A percentile compares a stretch with the other conserved stretches of the same genome.
Conservation (phyloP, 768 basidiomycete species). For the Termitomyces sp. region DNA sequence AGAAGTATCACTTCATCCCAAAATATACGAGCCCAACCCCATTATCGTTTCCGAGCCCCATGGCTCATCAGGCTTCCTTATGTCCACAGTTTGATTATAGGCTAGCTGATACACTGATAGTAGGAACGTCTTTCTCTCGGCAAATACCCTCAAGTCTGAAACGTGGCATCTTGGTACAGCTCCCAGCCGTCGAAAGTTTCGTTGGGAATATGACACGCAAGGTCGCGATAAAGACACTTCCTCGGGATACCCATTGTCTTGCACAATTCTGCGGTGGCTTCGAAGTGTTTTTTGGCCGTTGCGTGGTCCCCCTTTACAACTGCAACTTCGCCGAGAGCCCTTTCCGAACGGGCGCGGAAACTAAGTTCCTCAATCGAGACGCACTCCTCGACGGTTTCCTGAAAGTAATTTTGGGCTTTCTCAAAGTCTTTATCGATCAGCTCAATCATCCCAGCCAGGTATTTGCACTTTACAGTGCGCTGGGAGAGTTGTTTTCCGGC, state of each 20-base stretch:
- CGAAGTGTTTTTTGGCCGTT: slow-evolving; percentile 1
- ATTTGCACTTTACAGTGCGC: not conserved
- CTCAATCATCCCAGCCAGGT: slow-evolving; percentile 4
- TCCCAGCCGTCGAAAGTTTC: slow-evolving; percentile 5
- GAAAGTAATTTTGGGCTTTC: not conserved
- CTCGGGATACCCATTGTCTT: slow-evolving; percentile 1
- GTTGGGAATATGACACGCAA: not conserved
- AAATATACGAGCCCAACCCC: too few species aligned
- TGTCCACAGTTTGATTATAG: too few species aligned
- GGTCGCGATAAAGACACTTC: not conserved
- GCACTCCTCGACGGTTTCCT: not conserved
- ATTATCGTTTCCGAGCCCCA: too few species aligned
- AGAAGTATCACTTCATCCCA: too few species aligned
- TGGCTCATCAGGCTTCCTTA: too few species aligned
- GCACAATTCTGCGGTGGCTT: not conserved
- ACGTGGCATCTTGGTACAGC: not conserved
- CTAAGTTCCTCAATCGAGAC: not conserved
- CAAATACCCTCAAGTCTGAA: not conserved
- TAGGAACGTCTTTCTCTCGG: too few species aligned
- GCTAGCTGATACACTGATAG: too few species aligned
- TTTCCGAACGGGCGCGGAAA: not conserved
- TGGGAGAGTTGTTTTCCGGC: not conserved
- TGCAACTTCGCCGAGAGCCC: slow-evolving; percentile 7
- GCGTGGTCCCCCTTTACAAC: not conserved
- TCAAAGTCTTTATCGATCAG: not conserved